A percentile compares a stretch with the other conserved stretches of the same genome.
Conservation (phyloP, 2,329 filamentous ascomycete genomes). For the Xylaria sp. region DNA sequence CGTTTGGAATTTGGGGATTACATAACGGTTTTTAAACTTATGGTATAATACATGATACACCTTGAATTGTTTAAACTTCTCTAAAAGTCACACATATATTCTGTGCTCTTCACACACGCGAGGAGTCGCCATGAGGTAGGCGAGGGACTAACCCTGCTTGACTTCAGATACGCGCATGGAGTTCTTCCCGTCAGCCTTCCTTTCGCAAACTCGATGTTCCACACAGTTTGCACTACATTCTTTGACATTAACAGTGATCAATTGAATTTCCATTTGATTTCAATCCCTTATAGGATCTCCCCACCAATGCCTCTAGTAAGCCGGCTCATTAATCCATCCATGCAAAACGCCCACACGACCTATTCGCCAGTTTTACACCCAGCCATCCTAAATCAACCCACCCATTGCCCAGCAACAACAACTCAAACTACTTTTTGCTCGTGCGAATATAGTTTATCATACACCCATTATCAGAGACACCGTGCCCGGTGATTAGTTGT, state of each 20-base stretch:
- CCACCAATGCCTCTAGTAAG: constrained; percentile 20
- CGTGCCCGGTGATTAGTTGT: constrained; percentile 5
- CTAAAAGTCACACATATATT: too few species aligned
- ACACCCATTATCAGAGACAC: constrained; percentile 17
- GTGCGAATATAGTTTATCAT: constrained; percentile 23
- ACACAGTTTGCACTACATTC: background rate
- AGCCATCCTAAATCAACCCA: constrained; percentile 16
- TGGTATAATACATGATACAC: background rate
- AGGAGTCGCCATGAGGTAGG: too few species aligned
- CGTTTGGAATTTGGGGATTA: background rate
- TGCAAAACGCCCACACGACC: constrained; percentile 22
- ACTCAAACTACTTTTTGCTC: background rate
- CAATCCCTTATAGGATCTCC: background rate
- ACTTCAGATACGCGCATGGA: too few species aligned
- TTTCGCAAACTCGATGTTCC: background rate
- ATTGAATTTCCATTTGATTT: background rate
- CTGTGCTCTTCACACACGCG: too few species aligned
- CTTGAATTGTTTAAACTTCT: too few species aligned
- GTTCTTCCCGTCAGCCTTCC: too few species aligned
- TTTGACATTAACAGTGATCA: background rate
- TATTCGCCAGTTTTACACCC: constrained; percentile 10
- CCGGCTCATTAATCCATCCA: constrained; percentile 18
- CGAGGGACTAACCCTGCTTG: too few species aligned
- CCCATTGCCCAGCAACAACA: constrained; percentile 19
- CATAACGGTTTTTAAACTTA: background rate